Percentiles rank a stretch among this genome's conserved stretches.
phyloP scores from a whole-genome alignment of 805 yeast species.

The Wickerhamiella musiphila region DNA sequence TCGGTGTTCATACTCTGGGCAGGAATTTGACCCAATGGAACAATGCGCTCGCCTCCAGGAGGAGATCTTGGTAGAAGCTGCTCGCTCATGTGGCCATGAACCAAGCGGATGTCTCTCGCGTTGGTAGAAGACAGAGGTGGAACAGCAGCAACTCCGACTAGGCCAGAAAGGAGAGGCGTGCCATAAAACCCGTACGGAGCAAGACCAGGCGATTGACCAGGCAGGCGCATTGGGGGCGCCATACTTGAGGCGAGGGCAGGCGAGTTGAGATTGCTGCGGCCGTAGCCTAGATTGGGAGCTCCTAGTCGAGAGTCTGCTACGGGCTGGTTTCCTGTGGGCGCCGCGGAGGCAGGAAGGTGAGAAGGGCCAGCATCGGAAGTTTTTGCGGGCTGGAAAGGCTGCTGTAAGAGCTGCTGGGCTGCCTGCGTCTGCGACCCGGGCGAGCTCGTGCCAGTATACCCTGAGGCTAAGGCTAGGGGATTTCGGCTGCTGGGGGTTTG shows the following conservation, averaged over 20 bases:
- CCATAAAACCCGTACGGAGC: background rate
- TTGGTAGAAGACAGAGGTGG: conserved; percentile 7
- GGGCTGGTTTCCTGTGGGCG: no score
- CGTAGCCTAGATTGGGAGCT: no score
- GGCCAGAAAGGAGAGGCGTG: conserved; percentile 1
- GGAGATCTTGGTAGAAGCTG: conserved; percentile 15
- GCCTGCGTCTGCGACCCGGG: no score
- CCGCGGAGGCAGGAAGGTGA: no score
- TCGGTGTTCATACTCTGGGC: conserved; percentile 11
- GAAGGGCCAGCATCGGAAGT: no score
- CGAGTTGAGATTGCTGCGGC: no score
- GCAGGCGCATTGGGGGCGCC: background rate
- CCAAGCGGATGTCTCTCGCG: conserved; percentile 9
- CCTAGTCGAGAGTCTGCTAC: no score
- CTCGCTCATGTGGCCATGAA: conserved; percentile 17
- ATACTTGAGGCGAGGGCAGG: background rate
- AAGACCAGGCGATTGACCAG: conserved; percentile 2
- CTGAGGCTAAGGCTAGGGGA: no score
- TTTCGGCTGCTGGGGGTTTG: no score
- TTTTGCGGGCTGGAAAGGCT: no score
- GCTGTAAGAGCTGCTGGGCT: no score
- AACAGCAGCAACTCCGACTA: conserved; percentile 8
- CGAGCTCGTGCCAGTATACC: no score
- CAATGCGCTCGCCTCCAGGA: conserved; percentile 16
- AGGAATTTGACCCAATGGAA: conserved; percentile 13